Conservation (phyloP, 2,329 filamentous ascomycete genomes). For the Verticillium zaregamsianum region DNA sequence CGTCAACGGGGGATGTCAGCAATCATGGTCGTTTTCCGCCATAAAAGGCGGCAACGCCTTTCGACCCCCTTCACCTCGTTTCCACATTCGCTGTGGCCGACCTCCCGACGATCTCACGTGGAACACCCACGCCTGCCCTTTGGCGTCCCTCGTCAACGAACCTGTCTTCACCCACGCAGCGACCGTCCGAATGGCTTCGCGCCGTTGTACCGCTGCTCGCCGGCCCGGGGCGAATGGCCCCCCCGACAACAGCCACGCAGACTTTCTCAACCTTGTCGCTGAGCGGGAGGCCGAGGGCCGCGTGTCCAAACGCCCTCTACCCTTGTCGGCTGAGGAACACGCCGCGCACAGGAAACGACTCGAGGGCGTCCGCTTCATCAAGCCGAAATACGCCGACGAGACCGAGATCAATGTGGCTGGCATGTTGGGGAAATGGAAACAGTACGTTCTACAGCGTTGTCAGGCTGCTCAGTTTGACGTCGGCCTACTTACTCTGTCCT, state of each 20-base stretch:
- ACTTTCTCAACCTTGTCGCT: conserved; percentile 9
- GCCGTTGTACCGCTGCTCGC: background rate
- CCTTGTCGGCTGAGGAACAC: conserved; percentile 16
- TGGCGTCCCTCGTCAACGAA: background rate
- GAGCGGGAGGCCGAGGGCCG: conserved; percentile 1
- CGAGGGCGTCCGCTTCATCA: conserved; percentile 13
- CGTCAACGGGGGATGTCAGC: background rate
- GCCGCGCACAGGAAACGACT: conserved; percentile 13
- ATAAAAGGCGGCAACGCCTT: conserved; percentile 4
- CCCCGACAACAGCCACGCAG: conserved; percentile 1
- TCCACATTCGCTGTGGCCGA: background rate
- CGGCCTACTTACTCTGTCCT: background rate
- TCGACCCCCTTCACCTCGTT: background rate
- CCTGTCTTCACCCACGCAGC: background rate
- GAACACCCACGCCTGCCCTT: background rate
- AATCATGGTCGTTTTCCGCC: background rate
- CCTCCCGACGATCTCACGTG: background rate
- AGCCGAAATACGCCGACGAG: conserved; percentile 15
- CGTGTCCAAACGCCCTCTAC: conserved; percentile 2
- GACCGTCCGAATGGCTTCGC: background rate
- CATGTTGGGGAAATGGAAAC: conserved; percentile 17
- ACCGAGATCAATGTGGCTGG: conserved; percentile 17
- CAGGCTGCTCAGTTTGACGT: background rate
- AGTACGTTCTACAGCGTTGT: conserved; percentile 8
- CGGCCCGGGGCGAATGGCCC: background rate